These are phyloP conservation scores for Diutina mesorugosa DNA, from an alignment of 1,139 yeast genomes.

Conservation along the genomic window DNA sequence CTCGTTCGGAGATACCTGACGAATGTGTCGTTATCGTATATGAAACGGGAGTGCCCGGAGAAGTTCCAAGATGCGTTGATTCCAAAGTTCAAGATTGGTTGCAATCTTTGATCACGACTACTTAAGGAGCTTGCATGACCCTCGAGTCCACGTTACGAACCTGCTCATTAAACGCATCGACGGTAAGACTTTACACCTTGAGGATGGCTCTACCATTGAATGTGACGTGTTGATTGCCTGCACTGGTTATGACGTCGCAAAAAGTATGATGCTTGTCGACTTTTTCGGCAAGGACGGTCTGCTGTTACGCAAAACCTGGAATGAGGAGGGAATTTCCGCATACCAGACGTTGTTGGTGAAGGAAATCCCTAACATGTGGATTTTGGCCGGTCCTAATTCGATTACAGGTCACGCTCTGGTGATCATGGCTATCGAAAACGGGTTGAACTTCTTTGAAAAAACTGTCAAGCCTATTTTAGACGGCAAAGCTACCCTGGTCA, in stretches of 20 bases:
- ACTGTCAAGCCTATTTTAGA: constrained; percentile 17
- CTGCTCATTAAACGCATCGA: constrained; percentile 16
- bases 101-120: constrained; percentile 29
- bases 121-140: constrained; percentile 20
- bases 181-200: constrained; percentile 17
- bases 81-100: constrained; percentile 30
- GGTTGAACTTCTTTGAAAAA: constrained; percentile 14
- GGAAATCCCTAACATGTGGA: constrained; percentile 23
- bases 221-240: constrained; percentile 34
- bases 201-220: constrained; percentile 16
- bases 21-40: constrained; percentile 12
- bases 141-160: constrained; percentile 16
- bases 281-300: constrained; percentile 18
- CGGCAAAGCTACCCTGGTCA: constrained; percentile 17
- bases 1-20: constrained; percentile 15
- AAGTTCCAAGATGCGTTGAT: constrained; percentile 19
- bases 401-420: constrained; percentile 34
- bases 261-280: constrained; percentile 7
- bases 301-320: constrained; percentile 15
- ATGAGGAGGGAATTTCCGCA: constrained; percentile 12
- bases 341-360: constrained; percentile 19
- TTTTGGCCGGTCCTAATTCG: constrained; percentile 30
- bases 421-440: constrained; percentile 28
- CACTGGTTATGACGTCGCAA: constrained; percentile 20
- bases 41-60: constrained; percentile 19